These are phyloP conservation scores for Hansenula lynferdii DNA, from an alignment of 1,139 yeast species.

Conservation along the genomic window DNA sequence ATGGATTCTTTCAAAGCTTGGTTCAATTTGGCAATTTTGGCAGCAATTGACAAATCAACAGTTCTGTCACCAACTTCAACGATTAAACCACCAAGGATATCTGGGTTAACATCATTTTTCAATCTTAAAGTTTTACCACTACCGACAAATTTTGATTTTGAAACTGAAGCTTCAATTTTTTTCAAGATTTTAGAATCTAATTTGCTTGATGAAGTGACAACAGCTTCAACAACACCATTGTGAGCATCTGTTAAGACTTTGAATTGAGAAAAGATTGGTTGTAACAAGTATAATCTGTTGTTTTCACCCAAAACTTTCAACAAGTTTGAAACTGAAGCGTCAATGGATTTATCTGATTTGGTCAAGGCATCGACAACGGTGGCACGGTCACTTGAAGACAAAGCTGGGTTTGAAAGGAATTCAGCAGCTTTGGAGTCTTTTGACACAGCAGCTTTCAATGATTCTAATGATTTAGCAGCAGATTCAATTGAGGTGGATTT, in stretches of 20 bases:
- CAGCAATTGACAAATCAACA: slow-evolving; percentile 84
- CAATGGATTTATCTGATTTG: slow-evolving; percentile 48
- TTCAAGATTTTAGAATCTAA: slow-evolving; percentile 77
- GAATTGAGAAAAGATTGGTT: slow-evolving; percentile 66
- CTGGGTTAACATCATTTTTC: slow-evolving; percentile 79
- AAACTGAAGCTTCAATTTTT: slow-evolving; percentile 76
- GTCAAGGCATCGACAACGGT: slow-evolving; percentile 59
- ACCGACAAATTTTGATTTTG: slow-evolving; percentile 79
- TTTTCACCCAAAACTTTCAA: slow-evolving; percentile 86
- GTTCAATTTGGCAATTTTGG: slow-evolving; percentile 87
- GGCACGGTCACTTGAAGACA: slow-evolving; percentile 71
- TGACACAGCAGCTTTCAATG: slow-evolving; percentile 51
- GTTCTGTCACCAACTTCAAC: slow-evolving; percentile 98
- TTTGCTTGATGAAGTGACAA: slow-evolving; percentile 83
- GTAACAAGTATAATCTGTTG: slow-evolving; percentile 80
- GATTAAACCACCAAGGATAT: slow-evolving; percentile 90
- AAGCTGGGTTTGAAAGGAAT: slow-evolving; percentile 77
- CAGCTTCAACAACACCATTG: slow-evolving; percentile 90
- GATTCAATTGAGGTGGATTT: slow-evolving; percentile 74
- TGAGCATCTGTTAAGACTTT: slow-evolving; percentile 79
- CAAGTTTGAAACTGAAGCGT: slow-evolving; percentile 75
- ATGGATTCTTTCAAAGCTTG: slow-evolving; percentile 80
- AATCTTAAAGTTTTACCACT: slow-evolving; percentile 81
- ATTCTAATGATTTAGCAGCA: slow-evolving; percentile 62
- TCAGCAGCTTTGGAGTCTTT: slow-evolving; percentile 60